Base-by-base conservation (phyloP, 148 eudicot genomes). In the Euryodendron excelsum region DNA sequence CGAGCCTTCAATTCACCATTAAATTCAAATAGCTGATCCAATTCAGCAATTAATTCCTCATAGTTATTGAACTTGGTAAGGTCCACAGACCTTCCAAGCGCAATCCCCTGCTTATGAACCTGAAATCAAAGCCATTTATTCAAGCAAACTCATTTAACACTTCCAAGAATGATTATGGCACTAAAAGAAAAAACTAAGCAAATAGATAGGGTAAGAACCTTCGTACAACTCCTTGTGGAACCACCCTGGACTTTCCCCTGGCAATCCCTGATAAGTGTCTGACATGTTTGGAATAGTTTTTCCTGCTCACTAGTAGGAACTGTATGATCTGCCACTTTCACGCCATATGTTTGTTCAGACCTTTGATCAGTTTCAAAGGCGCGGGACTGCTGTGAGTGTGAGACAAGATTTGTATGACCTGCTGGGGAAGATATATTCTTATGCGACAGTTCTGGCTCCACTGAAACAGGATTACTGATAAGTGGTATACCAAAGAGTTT, bases 71-170 rank as follows among this genome's bases (percentile, higher is more conserved):
- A 94, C 82, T 87, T 96, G 56, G 98, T 78, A 73, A 96, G 99
- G 79, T 93, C 99, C 80, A 96, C 91, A 33, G 98, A 93, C 80
- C 97, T 92, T 56, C 98, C 99, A 68, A 96, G 97, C 62, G 99
- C 97, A 69, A 89, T 82, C 53, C 99, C 99, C 75, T 93, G 98
- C 86, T 93, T 96, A 56, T 92, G 99, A 75, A 93, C 99, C 99
- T 96, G 88, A 79, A 84, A 85, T 8, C 13, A 76, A 48, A 28
- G 36, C 48, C 34, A 34, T 28, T 50, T 25, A 47, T 33, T 1
- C 37, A 37, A 75, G 58, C 21, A 75, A 45, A 69, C 14, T 25
- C 3, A 53, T 59, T 23, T 0, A 37, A 17, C 15, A 74, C 75
- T 56, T 34, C 34, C 20, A 7, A 7, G 23, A 63, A 44, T 11